Evolutionary conservation across 1,284 basidiomycete species (phyloP).

Genomic region (Blastosporella zonata): DNA sequence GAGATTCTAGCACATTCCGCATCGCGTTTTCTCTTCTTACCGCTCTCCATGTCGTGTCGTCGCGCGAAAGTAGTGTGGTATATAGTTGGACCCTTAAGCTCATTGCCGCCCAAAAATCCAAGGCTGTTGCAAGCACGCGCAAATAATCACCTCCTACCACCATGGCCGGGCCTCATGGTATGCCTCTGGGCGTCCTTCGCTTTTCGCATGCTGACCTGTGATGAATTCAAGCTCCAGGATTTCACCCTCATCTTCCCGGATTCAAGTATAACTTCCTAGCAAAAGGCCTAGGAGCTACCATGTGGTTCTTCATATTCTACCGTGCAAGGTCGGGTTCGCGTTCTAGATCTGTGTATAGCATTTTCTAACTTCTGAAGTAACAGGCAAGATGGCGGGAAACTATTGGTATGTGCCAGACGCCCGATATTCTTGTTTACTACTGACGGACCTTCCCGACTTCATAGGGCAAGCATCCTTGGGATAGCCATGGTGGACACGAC

Average conservation of each 20-base stretch:
- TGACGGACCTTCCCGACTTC: slow-evolving; percentile 22
- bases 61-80: slow-evolving; percentile 15
- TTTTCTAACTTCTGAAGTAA: slow-evolving; percentile 9
- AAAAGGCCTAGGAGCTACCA: slow-evolving; percentile 84
- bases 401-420: slow-evolving; percentile 46
- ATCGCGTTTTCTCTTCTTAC: slow-evolving; percentile 46
- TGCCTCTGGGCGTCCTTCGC: slow-evolving; percentile 14
- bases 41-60: slow-evolving; percentile 33
- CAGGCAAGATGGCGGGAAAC: slow-evolving; percentile 74
- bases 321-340: slow-evolving; percentile 72
- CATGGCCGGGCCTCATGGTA: slow-evolving; percentile 38
- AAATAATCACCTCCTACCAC: slow-evolving; percentile 15
- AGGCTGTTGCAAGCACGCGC: slow-evolving; percentile 13
- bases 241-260: slow-evolving; percentile 82
- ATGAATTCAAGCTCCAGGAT: slow-evolving; percentile 55
- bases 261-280: slow-evolving; percentile 75
- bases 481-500: slow-evolving; percentile 50
- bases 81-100: slow-evolving; percentile 9
- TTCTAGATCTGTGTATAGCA: slow-evolving; percentile 4
- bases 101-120: slow-evolving; percentile 4
- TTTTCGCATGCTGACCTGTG: slow-evolving; percentile 8
- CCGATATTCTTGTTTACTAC: neutral
- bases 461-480: slow-evolving; percentile 61
- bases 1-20: slow-evolving; percentile 46
- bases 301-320: slow-evolving; percentile 99